These are phyloP conservation scores for Pichia californica DNA, from an alignment of 805 yeast genomes.

Conservation along the genomic window DNA sequence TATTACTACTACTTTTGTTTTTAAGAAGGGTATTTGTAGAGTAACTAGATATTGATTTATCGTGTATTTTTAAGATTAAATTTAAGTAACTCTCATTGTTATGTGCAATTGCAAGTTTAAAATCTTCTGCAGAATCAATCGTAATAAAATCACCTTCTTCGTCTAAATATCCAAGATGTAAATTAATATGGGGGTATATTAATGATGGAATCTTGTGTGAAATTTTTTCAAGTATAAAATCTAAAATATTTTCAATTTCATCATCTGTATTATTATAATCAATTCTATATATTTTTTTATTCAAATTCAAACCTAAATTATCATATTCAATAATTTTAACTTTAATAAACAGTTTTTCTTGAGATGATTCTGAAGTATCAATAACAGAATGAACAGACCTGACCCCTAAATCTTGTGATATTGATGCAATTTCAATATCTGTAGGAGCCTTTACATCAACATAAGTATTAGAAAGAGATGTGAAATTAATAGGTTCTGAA, in stretches of 20 bases:
- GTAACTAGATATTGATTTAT: not conserved
- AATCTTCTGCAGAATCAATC: constrained; percentile 30
- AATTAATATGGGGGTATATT: not conserved
- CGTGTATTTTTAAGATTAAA: constrained; percentile 13
- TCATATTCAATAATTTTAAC: constrained; percentile 18
- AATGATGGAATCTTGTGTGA: constrained; percentile 7
- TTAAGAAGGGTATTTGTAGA: not conserved
- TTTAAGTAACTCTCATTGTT: constrained; percentile 3
- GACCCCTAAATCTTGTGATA: not conserved
- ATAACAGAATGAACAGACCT: not conserved
- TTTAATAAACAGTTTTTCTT: constrained; percentile 11
- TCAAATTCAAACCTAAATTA: constrained; percentile 11
- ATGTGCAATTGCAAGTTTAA: constrained; percentile 22
- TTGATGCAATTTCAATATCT: not conserved
- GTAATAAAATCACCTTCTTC: constrained; percentile 33
- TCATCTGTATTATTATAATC: constrained; percentile 10
- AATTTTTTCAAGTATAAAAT: constrained; percentile 4
- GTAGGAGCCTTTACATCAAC: not conserved
- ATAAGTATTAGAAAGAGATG: constrained; percentile 5
- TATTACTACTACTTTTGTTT: too few species aligned
- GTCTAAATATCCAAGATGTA: constrained; percentile 33
- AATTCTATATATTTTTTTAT: constrained; percentile 23
- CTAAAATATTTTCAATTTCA: not conserved
- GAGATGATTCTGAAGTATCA: not conserved
- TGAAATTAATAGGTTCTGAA: constrained; percentile 3